These are phyloP conservation scores for Sporothrix inflata DNA, from an alignment of 2,329 filamentous ascomycete species.

Conservation along the genomic window DNA sequence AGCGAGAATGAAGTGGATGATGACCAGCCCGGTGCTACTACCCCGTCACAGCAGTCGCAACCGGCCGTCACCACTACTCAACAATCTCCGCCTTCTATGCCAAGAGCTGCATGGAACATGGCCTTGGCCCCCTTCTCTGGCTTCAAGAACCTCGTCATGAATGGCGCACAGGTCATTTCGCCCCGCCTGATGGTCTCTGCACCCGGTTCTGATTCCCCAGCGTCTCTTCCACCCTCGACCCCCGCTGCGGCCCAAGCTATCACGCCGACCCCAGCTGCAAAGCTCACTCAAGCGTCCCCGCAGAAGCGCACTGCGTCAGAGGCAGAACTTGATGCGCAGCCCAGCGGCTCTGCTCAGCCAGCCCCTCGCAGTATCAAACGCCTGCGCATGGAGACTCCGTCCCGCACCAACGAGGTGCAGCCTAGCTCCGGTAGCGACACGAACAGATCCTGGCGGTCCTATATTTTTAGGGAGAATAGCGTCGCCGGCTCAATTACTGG, in stretches of 20 bases:
- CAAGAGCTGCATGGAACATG: constrained; percentile 37
- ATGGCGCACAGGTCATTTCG: constrained; percentile 40
- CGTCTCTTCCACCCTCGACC: not conserved
- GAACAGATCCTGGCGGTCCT: constrained; percentile 29
- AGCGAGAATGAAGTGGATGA: not conserved
- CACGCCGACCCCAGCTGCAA: not conserved
- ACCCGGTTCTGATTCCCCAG: not conserved
- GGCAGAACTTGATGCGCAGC: constrained; percentile 12
- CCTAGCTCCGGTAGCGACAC: constrained; percentile 5
- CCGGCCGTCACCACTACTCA: not conserved
- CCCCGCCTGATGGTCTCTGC: constrained; percentile 31
- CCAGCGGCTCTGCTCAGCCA: not conserved
- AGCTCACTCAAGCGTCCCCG: not conserved
- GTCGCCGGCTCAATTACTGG: constrained; percentile 30
- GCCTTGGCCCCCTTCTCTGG: constrained; percentile 40
- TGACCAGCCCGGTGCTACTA: not conserved
- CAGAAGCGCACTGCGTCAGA: constrained; percentile 22
- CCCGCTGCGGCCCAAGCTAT: not conserved
- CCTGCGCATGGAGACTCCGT: not conserved
- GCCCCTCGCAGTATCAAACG: constrained; percentile 9
- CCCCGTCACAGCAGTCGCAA: constrained; percentile 11
- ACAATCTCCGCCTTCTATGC: constrained; percentile 21
- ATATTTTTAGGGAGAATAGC: constrained; percentile 30
- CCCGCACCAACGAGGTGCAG: not conserved
- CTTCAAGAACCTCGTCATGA: constrained; percentile 40